Conservation (phyloP, 768 basidiomycete species). For the Leccinum ochraceum region DNA sequence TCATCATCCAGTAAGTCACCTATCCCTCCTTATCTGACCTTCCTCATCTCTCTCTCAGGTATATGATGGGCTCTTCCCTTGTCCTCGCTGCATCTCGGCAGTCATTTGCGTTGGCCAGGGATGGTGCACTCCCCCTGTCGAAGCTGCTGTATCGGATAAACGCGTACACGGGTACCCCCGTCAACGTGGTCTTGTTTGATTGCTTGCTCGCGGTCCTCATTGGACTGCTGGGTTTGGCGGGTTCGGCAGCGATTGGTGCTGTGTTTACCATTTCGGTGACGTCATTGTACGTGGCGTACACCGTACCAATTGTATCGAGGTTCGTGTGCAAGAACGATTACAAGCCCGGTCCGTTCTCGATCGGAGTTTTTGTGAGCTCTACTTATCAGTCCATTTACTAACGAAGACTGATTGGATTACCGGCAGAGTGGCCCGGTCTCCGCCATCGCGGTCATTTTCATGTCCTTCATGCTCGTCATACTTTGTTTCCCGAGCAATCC, state of each 20-base stretch:
- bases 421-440: conserved; percentile 54
- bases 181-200: conserved; percentile 58
- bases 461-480: conserved; percentile 62
- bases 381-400: neutral
- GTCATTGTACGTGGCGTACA: conserved; percentile 44
- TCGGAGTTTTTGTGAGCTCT: conserved; percentile 39
- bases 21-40: neutral
- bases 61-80: conserved; percentile 46
- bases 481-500: conserved; percentile 62
- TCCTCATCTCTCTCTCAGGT: conserved; percentile 25
- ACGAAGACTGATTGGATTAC: no score
- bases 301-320: conserved; percentile 49
- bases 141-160: conserved; percentile 48
- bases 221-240: conserved; percentile 53
- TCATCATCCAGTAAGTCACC: conserved; percentile 42
- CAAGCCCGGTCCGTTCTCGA: conserved; percentile 46
- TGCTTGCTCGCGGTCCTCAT: conserved; percentile 43
- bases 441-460: conserved; percentile 55
- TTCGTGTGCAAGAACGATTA: conserved; percentile 46
- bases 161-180: conserved; percentile 57
- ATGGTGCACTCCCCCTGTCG: conserved; percentile 62
- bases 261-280: conserved; percentile 50
- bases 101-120: conserved; percentile 55
- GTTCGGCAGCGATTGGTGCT: conserved; percentile 53
- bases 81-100: conserved; percentile 52